These are phyloP conservation scores for Calocybe cyanea DNA, from an alignment of 768 basidiomycete species.

Conservation along the genomic window DNA sequence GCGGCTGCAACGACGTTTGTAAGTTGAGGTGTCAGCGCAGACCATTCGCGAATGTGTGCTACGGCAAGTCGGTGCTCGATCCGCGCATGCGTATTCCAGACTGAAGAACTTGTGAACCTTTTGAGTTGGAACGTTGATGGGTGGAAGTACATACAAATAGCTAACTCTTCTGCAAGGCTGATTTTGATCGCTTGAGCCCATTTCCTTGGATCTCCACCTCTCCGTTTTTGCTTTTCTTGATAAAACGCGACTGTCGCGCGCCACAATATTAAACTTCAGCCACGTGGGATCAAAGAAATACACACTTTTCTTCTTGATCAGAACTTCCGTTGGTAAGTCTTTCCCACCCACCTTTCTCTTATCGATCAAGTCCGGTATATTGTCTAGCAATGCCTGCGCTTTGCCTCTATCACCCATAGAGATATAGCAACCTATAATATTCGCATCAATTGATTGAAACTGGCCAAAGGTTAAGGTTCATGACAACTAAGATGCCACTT, in stretches of 20 bases:
- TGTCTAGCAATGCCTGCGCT: constrained; percentile 59
- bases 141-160: constrained; percentile 49
- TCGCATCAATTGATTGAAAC: too few relatives aligned
- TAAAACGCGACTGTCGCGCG: constrained; percentile 61
- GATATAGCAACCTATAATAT: constrained; percentile 54
- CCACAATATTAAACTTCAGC: background rate
- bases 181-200: constrained; percentile 59
- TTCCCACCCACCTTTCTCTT: constrained; percentile 63
- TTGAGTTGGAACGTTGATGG: background rate
- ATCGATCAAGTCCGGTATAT: constrained; percentile 55
- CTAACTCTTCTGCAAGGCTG: constrained; percentile 72
- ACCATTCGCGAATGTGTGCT: constrained; percentile 56
- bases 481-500: too few relatives aligned
- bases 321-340: constrained; percentile 70
- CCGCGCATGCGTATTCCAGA: constrained; percentile 78
- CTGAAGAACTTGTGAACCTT: constrained; percentile 27
- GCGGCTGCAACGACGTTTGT: constrained; percentile 6
- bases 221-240: constrained; percentile 58
- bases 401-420: constrained; percentile 51
- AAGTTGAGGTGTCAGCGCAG: constrained; percentile 40
- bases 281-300: background rate
- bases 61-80: constrained; percentile 49
- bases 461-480: too few relatives aligned
- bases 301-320: constrained; percentile 74
- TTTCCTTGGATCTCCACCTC: constrained; percentile 46